Percentiles rank a stretch among this genome's conserved stretches.
These are phyloP conservation scores for Durio zibethinus DNA, from an alignment of 345 rosid genomes.

Conservation along the genomic window DNA sequence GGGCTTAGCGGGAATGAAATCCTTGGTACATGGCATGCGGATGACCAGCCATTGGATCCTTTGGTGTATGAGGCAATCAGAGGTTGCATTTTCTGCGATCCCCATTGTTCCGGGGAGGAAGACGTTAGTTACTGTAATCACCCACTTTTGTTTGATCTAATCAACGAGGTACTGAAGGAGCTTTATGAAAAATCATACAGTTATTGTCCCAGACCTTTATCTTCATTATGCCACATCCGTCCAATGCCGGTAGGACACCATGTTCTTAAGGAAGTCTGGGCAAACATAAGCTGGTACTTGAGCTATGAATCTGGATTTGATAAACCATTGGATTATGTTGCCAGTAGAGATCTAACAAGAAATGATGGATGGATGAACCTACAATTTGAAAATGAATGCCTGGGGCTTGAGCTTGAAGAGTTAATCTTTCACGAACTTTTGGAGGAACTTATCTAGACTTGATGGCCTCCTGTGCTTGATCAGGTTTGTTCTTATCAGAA, in stretches of 20 bases:
- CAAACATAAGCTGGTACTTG: conserved; percentile 50
- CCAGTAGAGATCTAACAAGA: conserved; percentile 48
- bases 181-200: conserved; percentile 54
- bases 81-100: conserved; percentile 44
- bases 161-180: conserved; percentile 65
- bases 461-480: background rate
- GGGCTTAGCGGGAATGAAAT: conserved; percentile 54
- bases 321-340: conserved; percentile 42
- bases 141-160: conserved; percentile 53
- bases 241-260: conserved; percentile 42
- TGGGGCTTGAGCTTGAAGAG: conserved; percentile 69
- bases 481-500: background rate
- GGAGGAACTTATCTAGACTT: conserved; percentile 40
- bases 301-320: conserved; percentile 30
- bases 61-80: conserved; percentile 46
- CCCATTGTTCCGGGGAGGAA: conserved; percentile 35
- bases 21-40: conserved; percentile 60
- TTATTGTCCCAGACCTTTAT: conserved; percentile 52
- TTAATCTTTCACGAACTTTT: conserved; percentile 61
- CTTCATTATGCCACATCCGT: conserved; percentile 34
- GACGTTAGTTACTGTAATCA: conserved; percentile 44
- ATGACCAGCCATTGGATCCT: conserved; percentile 65
- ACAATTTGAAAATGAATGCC: conserved; percentile 66
- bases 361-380: conserved; percentile 77
- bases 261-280: conserved; percentile 74